phyloP scores from a whole-genome alignment of 805 yeast genomes.

The Starmerella etchellsii region DNA sequence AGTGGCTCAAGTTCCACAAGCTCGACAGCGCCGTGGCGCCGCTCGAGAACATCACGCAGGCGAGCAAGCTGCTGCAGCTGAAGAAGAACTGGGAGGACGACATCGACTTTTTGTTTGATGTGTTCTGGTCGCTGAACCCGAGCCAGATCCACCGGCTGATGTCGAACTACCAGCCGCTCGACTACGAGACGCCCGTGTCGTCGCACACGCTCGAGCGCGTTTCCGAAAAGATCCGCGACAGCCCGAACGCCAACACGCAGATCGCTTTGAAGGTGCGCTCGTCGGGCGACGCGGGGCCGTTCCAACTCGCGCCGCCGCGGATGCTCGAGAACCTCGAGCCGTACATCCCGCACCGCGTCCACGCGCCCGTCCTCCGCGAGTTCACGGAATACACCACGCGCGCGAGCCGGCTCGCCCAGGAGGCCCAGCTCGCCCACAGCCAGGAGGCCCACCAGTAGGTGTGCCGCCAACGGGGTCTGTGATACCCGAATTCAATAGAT shows the following conservation, averaged over 20 bases:
- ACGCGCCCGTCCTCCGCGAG: constrained; percentile 76
- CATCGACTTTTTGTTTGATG: constrained; percentile 82
- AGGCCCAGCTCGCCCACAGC: neutral
- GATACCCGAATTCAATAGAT: no score
- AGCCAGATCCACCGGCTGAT: constrained; percentile 90
- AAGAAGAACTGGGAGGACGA: constrained; percentile 82
- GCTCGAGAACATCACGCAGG: constrained; percentile 77
- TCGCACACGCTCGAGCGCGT: constrained; percentile 67
- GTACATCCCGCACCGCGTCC: constrained; percentile 89
- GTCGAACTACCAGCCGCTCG: constrained; percentile 80
- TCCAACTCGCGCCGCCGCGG: constrained; percentile 35
- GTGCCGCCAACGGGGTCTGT: no score
- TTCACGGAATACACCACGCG: constrained; percentile 57
- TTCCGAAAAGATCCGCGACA: constrained; percentile 35
- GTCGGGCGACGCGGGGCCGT: constrained; percentile 31
- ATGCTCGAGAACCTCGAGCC: constrained; percentile 54
- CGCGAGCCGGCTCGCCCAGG: constrained; percentile 12
- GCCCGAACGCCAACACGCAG: constrained; percentile 33
- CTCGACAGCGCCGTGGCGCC: constrained; percentile 76
- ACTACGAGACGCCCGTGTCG: constrained; percentile 85
- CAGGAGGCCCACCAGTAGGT: neutral
- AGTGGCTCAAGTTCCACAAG: constrained; percentile 94
- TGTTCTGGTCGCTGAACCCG: constrained; percentile 87
- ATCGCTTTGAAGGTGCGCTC: constrained; percentile 31
- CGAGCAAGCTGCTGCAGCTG: constrained; percentile 83